phyloP scores from a whole-genome alignment of 176 grass and related monocot genomes.

The Secale cereale region DNA sequence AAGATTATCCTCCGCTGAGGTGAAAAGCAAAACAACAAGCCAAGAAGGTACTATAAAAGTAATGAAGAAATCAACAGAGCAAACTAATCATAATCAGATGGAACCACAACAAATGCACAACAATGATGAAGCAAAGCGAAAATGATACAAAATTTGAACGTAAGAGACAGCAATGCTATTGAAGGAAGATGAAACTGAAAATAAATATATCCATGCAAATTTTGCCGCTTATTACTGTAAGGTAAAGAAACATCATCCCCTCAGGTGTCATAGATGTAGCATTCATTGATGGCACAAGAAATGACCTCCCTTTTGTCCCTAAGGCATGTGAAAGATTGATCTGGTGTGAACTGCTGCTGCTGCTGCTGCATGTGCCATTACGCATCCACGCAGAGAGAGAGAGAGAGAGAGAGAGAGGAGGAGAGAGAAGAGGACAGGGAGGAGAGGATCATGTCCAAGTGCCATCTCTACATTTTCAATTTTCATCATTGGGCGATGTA shows the following conservation, averaged over 20 bases:
- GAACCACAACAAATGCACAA: background rate
- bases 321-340: background rate
- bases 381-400: background rate
- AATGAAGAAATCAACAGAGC: background rate
- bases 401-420: background rate
- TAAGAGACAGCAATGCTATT: background rate
- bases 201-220: background rate
- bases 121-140: background rate
- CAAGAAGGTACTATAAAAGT: background rate
- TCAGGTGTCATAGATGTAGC: background rate
- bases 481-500: slow-evolving; percentile 31
- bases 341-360: background rate
- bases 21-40: background rate
- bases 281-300: slow-evolving; percentile 14
- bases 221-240: background rate
- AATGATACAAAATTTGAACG: background rate
- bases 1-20: background rate
- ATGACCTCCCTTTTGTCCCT: background rate
- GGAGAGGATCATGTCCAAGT: background rate
- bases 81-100: background rate
- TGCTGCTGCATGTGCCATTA: background rate
- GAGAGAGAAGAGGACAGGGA: background rate
- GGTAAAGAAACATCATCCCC: background rate
- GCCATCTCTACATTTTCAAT: slow-evolving; percentile 15
- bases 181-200: background rate